Base-by-base conservation (phyloP, 1,284 basidiomycete species). In the Veloboletus limbatus region DNA sequence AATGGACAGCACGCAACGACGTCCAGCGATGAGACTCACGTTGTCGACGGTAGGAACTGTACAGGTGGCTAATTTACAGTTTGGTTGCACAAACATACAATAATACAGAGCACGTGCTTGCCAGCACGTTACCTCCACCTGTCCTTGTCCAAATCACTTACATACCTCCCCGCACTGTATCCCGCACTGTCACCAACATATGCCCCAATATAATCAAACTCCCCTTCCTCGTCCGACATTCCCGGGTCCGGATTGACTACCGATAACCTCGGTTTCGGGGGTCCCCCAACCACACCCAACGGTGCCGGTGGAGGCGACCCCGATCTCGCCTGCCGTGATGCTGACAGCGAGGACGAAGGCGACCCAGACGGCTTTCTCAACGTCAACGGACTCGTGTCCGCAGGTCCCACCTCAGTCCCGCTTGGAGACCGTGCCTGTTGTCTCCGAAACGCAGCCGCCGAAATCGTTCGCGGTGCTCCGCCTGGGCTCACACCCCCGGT, bases 381-480 rank as follows among this genome's bases (percentile, higher is more conserved):
- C n/a, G 68, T 66, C 45, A 79, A 54, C 22, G 79, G 80, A 34
- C 62, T 74, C 30, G 69, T 71, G 40, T 78, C 78, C 14, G 65
- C 68, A 34, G 63, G 58, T 13, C 47, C 55, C 7, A 14, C 31
- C 30, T 49, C 53, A 47, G 49, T 8, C 21, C 31, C 58, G 28
- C 52, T 59, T 21, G 65, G 58, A 31, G 65, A 65, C 38, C 75
- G 72, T 6, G 65, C 67, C 35, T 70, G 67, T 6, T 71, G 76
- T n/a, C 83, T 70, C 58, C 77, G 77, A 67, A 89, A 89, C 18
- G 85, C 86, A 8, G 85, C 82, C 0, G 85, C 86, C 1, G 84
- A 79, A 46, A 89, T 88, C 33, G 78, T 89, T 27, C 81, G 74
- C 13, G 58, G 57, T 1, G 43, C 41, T 8, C 48, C 49, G 6